Percentiles rank a stretch among this genome's conserved stretches.
phyloP scores from a whole-genome alignment of 2,329 filamentous ascomycete genomes.

The Aspergillus pseudoviridinutans region DNA sequence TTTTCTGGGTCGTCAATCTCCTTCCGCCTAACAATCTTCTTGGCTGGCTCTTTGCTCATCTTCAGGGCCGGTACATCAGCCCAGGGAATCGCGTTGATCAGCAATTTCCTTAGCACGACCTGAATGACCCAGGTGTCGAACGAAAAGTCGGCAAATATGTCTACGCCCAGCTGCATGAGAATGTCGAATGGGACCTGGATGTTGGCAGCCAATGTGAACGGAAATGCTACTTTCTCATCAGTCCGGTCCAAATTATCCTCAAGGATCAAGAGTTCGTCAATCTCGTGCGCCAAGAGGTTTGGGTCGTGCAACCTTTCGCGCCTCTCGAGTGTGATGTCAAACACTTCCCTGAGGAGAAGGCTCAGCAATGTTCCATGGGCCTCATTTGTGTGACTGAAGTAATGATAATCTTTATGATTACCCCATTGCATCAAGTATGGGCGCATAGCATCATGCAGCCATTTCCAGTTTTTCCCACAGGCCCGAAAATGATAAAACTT shows the following conservation, averaged over 20 bases:
- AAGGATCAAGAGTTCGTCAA: conserved; percentile 32
- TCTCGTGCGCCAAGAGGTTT: conserved; percentile 29
- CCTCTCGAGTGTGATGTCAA: conserved; percentile 33
- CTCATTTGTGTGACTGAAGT: conserved; percentile 26
- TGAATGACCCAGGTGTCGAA: conserved; percentile 40
- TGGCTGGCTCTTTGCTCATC: conserved; percentile 4
- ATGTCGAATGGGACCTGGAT: conserved; percentile 37
- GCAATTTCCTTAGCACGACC: conserved; percentile 28
- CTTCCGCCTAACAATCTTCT: conserved; percentile 1
- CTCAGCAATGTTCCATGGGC: conserved; percentile 30
- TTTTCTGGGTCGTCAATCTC: neutral
- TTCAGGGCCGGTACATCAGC: conserved; percentile 14
- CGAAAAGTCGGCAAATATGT: conserved; percentile 34
- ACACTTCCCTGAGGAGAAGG: conserved; percentile 31
- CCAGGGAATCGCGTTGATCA: conserved; percentile 30
- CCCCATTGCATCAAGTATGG: conserved; percentile 6
- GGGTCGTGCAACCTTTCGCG: conserved; percentile 20
- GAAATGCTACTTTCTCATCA: conserved; percentile 17
- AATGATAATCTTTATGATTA: too few species aligned
- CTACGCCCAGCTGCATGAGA: conserved; percentile 29
- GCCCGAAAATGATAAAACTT: conserved; percentile 25
- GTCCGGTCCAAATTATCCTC: conserved; percentile 14
- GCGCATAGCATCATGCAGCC: conserved; percentile 34
- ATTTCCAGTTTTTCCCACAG: conserved; percentile 32
- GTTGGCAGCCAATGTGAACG: conserved; percentile 33